Conservation (phyloP, 1,284 basidiomycete species). For the Ceratobasidium sp. region DNA sequence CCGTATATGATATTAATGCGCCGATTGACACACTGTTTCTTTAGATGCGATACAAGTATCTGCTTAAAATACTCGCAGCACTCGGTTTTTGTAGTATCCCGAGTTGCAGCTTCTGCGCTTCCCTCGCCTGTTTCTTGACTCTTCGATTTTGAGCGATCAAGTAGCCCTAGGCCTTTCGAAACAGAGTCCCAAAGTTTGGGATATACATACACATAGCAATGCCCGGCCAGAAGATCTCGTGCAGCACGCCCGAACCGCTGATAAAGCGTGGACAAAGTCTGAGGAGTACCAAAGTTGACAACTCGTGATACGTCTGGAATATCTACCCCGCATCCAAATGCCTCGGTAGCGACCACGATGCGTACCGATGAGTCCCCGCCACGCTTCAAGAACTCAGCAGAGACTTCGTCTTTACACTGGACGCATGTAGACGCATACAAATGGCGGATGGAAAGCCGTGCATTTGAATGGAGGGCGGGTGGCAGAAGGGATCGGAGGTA, state of each 20-base stretch:
- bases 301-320: neutral
- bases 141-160: neutral
- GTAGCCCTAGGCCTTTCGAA: neutral
- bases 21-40: neutral
- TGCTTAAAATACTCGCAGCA: neutral
- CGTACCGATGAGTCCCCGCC: neutral
- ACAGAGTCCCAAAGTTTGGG: neutral
- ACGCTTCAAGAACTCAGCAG: neutral
- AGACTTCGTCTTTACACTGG: neutral
- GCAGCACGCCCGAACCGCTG: slow-evolving; percentile 1
- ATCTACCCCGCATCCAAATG: slow-evolving; percentile 13
- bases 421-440: neutral
- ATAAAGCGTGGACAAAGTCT: neutral
- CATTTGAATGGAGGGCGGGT: neutral
- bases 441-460: neutral
- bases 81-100: no score
- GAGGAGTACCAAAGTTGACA: slow-evolving; percentile 8
- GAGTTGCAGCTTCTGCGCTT: no score
- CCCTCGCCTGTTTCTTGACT: neutral
- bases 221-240: neutral
- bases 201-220: neutral
- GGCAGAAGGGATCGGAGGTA: slow-evolving; percentile 3
- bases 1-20: neutral
- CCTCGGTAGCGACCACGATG: slow-evolving; percentile 3
- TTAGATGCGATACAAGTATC: neutral